These are phyloP conservation scores for Phanerochaete sordida DNA, from an alignment of 768 basidiomycete genomes.

Conservation along the genomic window DNA sequence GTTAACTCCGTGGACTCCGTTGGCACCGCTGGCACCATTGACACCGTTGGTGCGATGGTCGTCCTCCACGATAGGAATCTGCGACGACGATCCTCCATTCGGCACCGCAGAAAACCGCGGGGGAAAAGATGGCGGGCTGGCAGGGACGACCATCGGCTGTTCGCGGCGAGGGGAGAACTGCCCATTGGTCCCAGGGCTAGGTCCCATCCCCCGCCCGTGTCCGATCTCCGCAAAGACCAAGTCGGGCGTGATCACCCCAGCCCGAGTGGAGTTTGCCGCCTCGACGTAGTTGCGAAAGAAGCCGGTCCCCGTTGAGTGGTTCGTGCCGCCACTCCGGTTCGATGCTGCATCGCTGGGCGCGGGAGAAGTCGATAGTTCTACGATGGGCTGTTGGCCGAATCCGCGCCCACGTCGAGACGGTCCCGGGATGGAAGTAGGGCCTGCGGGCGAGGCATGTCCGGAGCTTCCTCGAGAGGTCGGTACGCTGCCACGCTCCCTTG, in stretches of 20 bases:
- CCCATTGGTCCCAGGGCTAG: not conserved
- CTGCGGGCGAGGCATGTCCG: conserved; percentile 12
- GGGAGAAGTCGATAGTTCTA: conserved; percentile 53
- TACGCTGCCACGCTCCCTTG: conserved; percentile 16
- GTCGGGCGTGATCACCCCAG: conserved; percentile 66
- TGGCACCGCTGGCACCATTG: not conserved
- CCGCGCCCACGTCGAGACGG: conserved; percentile 52
- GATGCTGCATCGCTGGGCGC: conserved; percentile 60
- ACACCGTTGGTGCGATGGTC: conserved; percentile 5
- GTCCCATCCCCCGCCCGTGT: conserved; percentile 56
- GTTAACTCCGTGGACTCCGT: no score
- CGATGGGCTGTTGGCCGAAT: conserved; percentile 50
- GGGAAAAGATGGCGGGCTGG: not conserved
- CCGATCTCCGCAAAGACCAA: conserved; percentile 75
- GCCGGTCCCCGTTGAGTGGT: conserved; percentile 51
- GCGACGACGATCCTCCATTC: conserved; percentile 12
- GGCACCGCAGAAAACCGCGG: not conserved
- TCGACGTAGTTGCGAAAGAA: conserved; percentile 61
- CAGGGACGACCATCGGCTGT: conserved; percentile 4
- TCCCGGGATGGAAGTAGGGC: conserved; percentile 31
- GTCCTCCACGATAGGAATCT: conserved; percentile 5
- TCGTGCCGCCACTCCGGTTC: conserved; percentile 48
- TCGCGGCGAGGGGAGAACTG: conserved; percentile 7
- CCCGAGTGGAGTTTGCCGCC: conserved; percentile 32
- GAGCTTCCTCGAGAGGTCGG: conserved; percentile 16